phyloP scores from a whole-genome alignment of 2,329 filamentous ascomycete genomes.

The Eutypella sp. region DNA sequence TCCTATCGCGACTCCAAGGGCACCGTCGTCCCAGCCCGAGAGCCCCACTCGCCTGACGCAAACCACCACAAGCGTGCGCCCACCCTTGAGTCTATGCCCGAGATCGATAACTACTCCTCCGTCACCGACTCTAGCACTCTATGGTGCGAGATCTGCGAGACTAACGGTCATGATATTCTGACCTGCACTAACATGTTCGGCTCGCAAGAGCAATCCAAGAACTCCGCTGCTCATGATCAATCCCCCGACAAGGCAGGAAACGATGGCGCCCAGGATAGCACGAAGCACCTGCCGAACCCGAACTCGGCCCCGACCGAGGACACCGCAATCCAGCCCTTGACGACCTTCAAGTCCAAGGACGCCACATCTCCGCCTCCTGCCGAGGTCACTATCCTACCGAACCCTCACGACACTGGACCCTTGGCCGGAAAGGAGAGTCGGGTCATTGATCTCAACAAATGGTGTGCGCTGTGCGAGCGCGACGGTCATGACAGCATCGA shows the following conservation, averaged over 20 bases:
- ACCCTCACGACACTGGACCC: constrained; percentile 60
- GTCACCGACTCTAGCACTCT: constrained; percentile 68
- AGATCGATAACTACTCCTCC: constrained; percentile 65
- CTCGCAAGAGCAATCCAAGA: constrained; percentile 24
- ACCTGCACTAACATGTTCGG: constrained; percentile 90
- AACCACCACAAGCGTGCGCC: constrained; percentile 43
- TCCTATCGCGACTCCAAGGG: constrained; percentile 63
- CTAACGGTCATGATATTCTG: constrained; percentile 84
- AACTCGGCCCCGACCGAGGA: constrained; percentile 33
- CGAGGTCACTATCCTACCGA: constrained; percentile 47
- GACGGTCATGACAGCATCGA: constrained; percentile 96
- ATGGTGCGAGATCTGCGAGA: constrained; percentile 96
- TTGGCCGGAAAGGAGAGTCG: constrained; percentile 75
- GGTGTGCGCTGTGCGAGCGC: constrained; percentile 94
- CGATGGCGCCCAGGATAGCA: constrained; percentile 33
- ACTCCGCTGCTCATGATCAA: constrained; percentile 13
- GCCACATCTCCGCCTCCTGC: constrained; percentile 33
- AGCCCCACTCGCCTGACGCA: constrained; percentile 44
- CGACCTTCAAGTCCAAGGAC: constrained; percentile 45
- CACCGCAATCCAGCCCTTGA: constrained; percentile 50
- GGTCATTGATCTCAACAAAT: constrained; percentile 77
- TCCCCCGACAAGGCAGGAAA: constrained; percentile 24
- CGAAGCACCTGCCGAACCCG: constrained; percentile 35
- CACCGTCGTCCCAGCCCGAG: constrained; percentile 56
- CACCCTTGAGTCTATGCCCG: constrained; percentile 63